phyloP scores from a whole-genome alignment of 106 monocot genomes.

The Dendrobium officinale region DNA sequence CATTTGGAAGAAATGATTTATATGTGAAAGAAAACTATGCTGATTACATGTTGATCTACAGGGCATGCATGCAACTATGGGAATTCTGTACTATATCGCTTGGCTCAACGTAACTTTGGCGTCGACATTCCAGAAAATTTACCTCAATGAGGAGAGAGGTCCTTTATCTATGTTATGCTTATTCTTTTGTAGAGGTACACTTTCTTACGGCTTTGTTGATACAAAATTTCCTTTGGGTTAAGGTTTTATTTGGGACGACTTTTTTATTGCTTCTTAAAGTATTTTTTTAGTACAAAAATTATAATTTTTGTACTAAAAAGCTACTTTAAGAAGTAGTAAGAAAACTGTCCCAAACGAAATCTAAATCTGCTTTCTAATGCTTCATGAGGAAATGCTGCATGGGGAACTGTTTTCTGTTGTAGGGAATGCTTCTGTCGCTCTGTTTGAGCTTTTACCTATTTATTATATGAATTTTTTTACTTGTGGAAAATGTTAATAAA shows the following conservation, averaged over 20 bases:
- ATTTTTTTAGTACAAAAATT: too few species aligned
- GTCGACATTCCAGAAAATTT: constrained; percentile 50
- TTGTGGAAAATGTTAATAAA: too few species aligned
- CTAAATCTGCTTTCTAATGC: neutral
- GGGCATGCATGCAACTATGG: constrained; percentile 98
- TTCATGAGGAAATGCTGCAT: neutral
- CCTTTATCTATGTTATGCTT: neutral
- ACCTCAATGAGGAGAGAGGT: constrained; percentile 34
- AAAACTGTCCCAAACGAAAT: too few species aligned
- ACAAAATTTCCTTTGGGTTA: neutral
- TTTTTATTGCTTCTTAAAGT: too few species aligned
- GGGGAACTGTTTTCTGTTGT: neutral
- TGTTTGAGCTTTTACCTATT: neutral
- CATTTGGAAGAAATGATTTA: neutral
- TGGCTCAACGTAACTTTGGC: constrained; percentile 66
- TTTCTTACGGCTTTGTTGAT: neutral
- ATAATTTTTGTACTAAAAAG: neutral
- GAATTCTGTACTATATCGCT: constrained; percentile 85
- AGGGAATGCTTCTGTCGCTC: neutral
- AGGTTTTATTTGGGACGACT: too few species aligned
- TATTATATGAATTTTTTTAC: neutral
- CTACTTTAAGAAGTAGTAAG: neutral
- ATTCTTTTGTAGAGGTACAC: constrained; percentile 8
- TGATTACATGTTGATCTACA: constrained; percentile 12
- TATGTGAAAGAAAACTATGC: neutral